phyloP scores from a whole-genome alignment of 257 asterid species.

The Verbascum thapsus region DNA sequence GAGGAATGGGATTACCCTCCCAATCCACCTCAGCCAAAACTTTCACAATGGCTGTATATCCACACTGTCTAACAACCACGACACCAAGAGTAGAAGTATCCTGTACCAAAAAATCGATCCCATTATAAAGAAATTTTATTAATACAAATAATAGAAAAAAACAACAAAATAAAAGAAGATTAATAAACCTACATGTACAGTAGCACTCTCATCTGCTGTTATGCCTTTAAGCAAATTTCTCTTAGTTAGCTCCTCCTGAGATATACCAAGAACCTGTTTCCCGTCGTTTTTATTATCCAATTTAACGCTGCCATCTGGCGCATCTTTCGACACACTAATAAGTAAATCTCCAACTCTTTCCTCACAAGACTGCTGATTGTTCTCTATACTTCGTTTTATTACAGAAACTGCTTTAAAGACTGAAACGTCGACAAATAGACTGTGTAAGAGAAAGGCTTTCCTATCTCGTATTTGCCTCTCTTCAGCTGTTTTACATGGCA shows the following conservation, averaged over 20 bases:
- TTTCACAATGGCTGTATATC: conserved; percentile 65
- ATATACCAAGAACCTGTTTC: conserved; percentile 56
- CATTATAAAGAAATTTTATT: conserved; percentile 19
- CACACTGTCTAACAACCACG: conserved; percentile 72
- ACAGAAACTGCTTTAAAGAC: conserved; percentile 64
- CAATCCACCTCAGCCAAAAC: conserved; percentile 57
- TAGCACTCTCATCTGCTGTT: conserved; percentile 82
- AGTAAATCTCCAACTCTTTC: conserved; percentile 64
- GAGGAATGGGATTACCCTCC: conserved; percentile 50
- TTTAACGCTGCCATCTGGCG: conserved; percentile 61
- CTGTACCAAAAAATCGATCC: conserved; percentile 39
- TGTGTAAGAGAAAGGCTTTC: conserved; percentile 80
- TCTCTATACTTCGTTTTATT: conserved; percentile 43
- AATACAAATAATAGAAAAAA: conserved; percentile 13
- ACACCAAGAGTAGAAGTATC: conserved; percentile 75
- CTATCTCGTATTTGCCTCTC: conserved; percentile 73
- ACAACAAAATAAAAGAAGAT: conserved; percentile 12
- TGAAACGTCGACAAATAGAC: conserved; percentile 72
- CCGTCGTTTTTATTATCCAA: conserved; percentile 67
- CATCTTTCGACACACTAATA: conserved; percentile 53
- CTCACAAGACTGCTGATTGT: conserved; percentile 39
- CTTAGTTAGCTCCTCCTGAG: conserved; percentile 55
- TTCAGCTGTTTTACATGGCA: conserved; percentile 81
- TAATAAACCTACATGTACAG: conserved; percentile 64
- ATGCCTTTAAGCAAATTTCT: conserved; percentile 80